phyloP scores from a whole-genome alignment of 1,139 yeast genomes.

The Spencermartinsiella ligniputridi region DNA sequence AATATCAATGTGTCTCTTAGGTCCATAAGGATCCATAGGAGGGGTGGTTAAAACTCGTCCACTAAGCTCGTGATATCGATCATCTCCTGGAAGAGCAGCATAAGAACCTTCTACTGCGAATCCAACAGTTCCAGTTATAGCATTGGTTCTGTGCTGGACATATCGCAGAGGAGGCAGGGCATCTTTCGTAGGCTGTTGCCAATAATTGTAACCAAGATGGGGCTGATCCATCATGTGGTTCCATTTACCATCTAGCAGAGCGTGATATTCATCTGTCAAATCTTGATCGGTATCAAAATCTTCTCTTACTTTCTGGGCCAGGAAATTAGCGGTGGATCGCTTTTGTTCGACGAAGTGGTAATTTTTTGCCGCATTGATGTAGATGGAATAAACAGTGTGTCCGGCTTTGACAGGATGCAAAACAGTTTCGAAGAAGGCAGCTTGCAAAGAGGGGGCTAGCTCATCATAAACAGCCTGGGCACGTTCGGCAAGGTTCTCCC shows the following conservation, averaged over 20 bases:
- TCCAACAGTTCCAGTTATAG: constrained; percentile 14
- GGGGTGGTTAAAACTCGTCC: constrained; percentile 11
- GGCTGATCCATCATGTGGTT: constrained; percentile 22
- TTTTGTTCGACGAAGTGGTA: constrained; percentile 16
- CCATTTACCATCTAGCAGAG: constrained; percentile 19
- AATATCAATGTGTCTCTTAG: constrained; percentile 14
- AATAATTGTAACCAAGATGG: constrained; percentile 17
- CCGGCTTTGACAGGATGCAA: constrained; percentile 21
- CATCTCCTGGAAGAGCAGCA: constrained; percentile 20
- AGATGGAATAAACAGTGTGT: constrained; percentile 13
- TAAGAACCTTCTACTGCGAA: constrained; percentile 15
- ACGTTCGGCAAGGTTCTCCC: constrained; percentile 12
- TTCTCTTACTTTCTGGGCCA: constrained; percentile 13
- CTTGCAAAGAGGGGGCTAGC: constrained; percentile 9
- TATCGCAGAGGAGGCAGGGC: constrained; percentile 17
- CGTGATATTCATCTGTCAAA: constrained; percentile 14
- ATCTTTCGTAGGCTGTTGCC: constrained; percentile 22
- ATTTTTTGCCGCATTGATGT: constrained; percentile 17
- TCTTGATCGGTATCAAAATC: constrained; percentile 14
- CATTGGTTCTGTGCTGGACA: constrained; percentile 12
- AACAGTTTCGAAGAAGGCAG: constrained; percentile 15
- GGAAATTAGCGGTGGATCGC: constrained; percentile 14
- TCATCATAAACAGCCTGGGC: constrained; percentile 12
- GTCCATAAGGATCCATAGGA: background rate
- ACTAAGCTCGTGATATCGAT: constrained; percentile 13